phyloP scores from a whole-genome alignment of 495 filamentous ascomycete species.

The Tricharina praecox region DNA sequence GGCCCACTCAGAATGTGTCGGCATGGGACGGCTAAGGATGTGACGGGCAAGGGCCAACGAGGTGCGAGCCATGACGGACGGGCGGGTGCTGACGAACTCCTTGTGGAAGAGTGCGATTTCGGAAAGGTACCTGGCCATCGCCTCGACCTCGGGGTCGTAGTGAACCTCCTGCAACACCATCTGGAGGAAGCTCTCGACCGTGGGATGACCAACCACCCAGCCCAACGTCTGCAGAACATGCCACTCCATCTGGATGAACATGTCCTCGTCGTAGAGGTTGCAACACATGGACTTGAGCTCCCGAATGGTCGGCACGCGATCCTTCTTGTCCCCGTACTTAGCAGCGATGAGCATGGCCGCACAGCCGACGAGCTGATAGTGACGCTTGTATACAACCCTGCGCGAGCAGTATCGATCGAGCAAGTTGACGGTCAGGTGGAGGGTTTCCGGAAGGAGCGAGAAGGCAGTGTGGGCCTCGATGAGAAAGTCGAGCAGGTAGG shows the following conservation, averaged over 20 bases:
- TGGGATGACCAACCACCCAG: slow-evolving; percentile 91
- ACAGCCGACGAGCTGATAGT: slow-evolving; percentile 96
- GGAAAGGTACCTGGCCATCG: slow-evolving; percentile 83
- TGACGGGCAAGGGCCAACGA: slow-evolving; percentile 72
- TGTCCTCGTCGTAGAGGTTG: slow-evolving; percentile 92
- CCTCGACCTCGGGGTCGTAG: slow-evolving; percentile 71
- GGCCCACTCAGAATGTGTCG: slow-evolving; percentile 61
- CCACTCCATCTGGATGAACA: slow-evolving; percentile 99
- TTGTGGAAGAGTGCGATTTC: slow-evolving; percentile 92
- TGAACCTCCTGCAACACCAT: slow-evolving; percentile 47
- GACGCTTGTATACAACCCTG: slow-evolving; percentile 96
- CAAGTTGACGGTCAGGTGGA: slow-evolving; percentile 91
- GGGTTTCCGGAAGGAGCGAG: slow-evolving; percentile 78
- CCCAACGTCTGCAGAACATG: slow-evolving; percentile 95
- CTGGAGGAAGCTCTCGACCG: slow-evolving; percentile 81
- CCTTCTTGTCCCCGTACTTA: slow-evolving; percentile 98
- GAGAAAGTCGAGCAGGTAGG: slow-evolving; percentile 94
- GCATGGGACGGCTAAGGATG: slow-evolving; percentile 65
- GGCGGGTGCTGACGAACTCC: slow-evolving; percentile 80
- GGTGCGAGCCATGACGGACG: slow-evolving; percentile 76
- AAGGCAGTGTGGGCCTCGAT: slow-evolving; percentile 94
- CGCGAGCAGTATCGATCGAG: slow-evolving; percentile 95
- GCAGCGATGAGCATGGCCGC: slow-evolving; percentile 89
- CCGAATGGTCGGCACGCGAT: slow-evolving; percentile 82
- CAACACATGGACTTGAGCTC: slow-evolving; percentile 99